Evolutionary conservation across 2,329 filamentous ascomycete genomes (phyloP), one percentile per base, ranked within the genome.

Genomic region (Samsoniella hepiali): DNA sequence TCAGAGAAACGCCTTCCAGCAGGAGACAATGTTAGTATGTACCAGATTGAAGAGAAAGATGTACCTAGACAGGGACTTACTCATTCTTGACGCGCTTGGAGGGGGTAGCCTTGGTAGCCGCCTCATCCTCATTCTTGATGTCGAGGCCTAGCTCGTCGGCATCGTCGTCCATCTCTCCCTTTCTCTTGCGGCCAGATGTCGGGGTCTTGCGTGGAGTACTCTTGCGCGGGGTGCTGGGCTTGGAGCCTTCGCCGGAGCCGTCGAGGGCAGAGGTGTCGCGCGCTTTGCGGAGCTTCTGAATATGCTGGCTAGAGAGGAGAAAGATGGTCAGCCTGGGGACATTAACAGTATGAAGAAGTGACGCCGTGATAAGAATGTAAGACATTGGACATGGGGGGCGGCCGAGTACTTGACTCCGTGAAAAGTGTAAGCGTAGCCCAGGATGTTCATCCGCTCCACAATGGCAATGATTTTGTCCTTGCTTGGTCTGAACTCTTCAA

Each of bases 231-330:
- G 72, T 70, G 2, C 60, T 22, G 2, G 66, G 32, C 60, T 68
- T 71, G 15, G 58, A 57, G 1, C 68, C 64, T 7, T 51, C 56
- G 8, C 63, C 65, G 0, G 67, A 67, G 17, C 67, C 68, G 38
- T 70, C 51, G 27, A 73, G 66, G 8, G 62, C 68, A 13, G 65
- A 47, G 5, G 69, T 70, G n/a, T 76, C 75, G 6, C 74, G 72
- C 44, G 65, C 71, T 65, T 72, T 74, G 65, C 76, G 76, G 3
- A 81, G 73, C 67, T 81, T 81, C 66, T 79, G 77, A 8, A 82
- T 74, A 40, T 82, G 79, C 68, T 81, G 79, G 53, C 79, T 81
- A 56, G 59, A 60, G 47, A 45, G 17, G 15, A n/a, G 51, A 50
- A 29, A 64, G 27, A 58, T 50, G 3, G 61, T 34, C 42, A 29